Evolutionary conservation across 2,329 filamentous ascomycete species (phyloP), one percentile per base, ranked within the genome.

Genomic region (Lasiodiplodia sp.): DNA sequence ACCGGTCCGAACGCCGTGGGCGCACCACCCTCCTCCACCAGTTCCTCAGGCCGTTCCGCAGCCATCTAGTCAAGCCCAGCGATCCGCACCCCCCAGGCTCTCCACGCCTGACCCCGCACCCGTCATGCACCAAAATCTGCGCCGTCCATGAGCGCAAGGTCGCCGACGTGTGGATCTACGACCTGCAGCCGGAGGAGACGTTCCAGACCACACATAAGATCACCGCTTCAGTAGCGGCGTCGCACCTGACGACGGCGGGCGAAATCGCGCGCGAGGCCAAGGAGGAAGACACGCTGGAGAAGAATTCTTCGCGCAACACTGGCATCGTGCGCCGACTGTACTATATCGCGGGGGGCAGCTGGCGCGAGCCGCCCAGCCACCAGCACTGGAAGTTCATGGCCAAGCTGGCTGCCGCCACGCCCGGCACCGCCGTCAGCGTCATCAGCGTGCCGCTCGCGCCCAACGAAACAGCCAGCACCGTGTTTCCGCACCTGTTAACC

Each of bases 271-370:
- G 51, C 40, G 66, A 38, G 60, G 37, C 47, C 14, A 34, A 25
- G 8, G 18, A 66, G 44, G 58, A 21, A 12, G 47, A 68, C 21
- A 68, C 57, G 3, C 57, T 65, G 23, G n/a, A 38, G 12, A 68
- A 67, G 65, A 67, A 67, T n/a, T 49, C 47, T n/a, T 47, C 52
- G 23, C 58, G 21, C 40, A 28, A 21, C 23, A n/a, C 11, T 7
- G 47, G 52, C 49, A 56, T 60, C 21, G 57, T 47, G 37, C 80
- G 77, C 70, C 75, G 79, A 4, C 76, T 89, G 28, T 84, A 86
- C 69, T 89, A 88, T 69, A 87, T 87, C 70, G 80, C 81, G 0
- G 87, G 87, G 1, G 87, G 87, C 7, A 85, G 85, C 3, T 89
- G 87, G 83, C 85, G 86, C 69, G 79, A 78, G 71, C 84, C 84